phyloP scores from a whole-genome alignment of 306 rosid genomes.

The Coriaria nepalensis region DNA sequence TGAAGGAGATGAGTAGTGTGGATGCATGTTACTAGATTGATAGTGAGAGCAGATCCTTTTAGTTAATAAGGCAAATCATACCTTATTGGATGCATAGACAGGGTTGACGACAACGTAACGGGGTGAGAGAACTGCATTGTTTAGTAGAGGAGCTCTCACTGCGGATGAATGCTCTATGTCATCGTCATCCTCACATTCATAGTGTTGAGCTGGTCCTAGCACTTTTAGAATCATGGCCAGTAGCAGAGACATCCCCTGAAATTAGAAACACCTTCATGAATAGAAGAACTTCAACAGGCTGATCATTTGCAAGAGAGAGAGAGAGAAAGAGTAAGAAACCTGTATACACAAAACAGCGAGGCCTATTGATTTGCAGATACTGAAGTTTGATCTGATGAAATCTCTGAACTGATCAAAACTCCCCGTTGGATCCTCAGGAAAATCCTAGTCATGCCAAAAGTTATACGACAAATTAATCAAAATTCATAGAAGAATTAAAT shows the following conservation, averaged over 20 bases:
- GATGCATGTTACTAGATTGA: too few relatives aligned
- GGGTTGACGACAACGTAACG: slow-evolving; percentile 47
- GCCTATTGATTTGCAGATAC: slow-evolving; percentile 66
- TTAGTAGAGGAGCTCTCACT: slow-evolving; percentile 55
- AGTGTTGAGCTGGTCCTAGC: slow-evolving; percentile 52
- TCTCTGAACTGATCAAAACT: slow-evolving; percentile 47
- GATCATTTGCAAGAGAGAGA: slow-evolving; percentile 1
- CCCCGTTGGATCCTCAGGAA: slow-evolving; percentile 62
- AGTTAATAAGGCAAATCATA: too few relatives aligned
- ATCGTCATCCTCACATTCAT: slow-evolving; percentile 74
- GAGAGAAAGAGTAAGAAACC: slow-evolving; percentile 27
- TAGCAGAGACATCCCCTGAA: slow-evolving; percentile 55
- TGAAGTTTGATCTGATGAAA: slow-evolving; percentile 46
- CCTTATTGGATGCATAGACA: slow-evolving; percentile 29
- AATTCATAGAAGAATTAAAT: background rate
- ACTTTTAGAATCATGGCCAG: slow-evolving; percentile 74
- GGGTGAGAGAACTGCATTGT: slow-evolving; percentile 38
- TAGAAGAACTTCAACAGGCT: background rate
- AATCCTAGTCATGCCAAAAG: slow-evolving; percentile 35
- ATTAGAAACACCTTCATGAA: background rate
- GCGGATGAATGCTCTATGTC: slow-evolving; percentile 3
- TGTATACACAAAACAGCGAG: slow-evolving; percentile 47
- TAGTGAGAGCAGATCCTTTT: too few relatives aligned
- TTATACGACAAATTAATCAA: background rate
- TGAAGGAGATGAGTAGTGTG: too few relatives aligned